Base-by-base conservation (phyloP, 2,329 filamentous ascomycete species). In the Mycosphaerella sp. region DNA sequence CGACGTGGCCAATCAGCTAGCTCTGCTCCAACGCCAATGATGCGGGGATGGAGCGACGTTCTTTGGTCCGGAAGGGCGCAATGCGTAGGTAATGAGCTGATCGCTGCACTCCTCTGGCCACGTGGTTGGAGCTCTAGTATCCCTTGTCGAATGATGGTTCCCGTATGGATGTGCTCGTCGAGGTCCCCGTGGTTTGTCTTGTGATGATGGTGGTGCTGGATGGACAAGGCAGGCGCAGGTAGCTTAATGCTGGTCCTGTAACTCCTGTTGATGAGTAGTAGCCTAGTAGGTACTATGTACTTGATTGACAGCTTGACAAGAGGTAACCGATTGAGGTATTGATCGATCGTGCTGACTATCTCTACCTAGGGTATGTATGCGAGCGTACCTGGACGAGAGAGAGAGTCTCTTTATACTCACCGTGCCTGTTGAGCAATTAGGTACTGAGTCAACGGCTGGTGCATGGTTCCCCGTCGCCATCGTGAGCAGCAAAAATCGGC, bases 331-430 rank as follows among this genome's bases (percentile, higher is more conserved):
- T 26, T n/a, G n/a, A n/a, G 26, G 6, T 26, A 26, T 6, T 6
- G 4, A 4, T 26, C 6, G 26, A 26, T 26, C 26, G 26, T 26
- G 26, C 26, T 4, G 26, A 6, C 26, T 6, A 26, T 17, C 14
- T 17, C 14, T 17, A 17, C 14, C 14, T 17, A 17, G 14, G 14
- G 14, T 17, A 17, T 17, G 9, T 32, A 51, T 44, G 41, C 48
- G 32, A 38, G 39, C 14, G 14, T 17, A 17, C 14, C 31, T 23
- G 4, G 41, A 21, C 21, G 21, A 21, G 21, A 21, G 21, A 21
- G 39, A 39, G 31, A 45, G 32, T 43, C 21, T 26, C 26, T 41
- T 51, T 51, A 51, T 51, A 51, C 48, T 45, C 45, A 40, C 48
- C 11, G 29, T 21, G 17, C n/a, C 11, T 38, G 48, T 39, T 51